phyloP scores from a whole-genome alignment of 2,329 filamentous ascomycete genomes.

The Elsinoe ampelina region DNA sequence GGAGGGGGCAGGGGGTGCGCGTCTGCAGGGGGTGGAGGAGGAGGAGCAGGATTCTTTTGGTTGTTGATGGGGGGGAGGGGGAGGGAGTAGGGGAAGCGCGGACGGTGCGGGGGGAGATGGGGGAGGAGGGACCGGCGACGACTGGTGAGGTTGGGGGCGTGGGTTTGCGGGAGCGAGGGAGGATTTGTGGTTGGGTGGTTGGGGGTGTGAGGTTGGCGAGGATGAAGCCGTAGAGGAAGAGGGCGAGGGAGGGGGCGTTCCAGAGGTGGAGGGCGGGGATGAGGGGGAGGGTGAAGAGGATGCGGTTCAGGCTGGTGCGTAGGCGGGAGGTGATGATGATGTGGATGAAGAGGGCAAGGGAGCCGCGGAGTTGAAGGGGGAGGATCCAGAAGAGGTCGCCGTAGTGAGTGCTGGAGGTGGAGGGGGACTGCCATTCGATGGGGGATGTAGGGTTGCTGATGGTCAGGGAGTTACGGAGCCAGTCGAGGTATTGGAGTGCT shows the following conservation, averaged over 20 bases:
- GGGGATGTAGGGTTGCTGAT: background rate
- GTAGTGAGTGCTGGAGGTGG: conserved; percentile 43
- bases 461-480: background rate
- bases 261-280: background rate
- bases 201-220: background rate
- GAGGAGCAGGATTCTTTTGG: background rate
- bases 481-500: background rate
- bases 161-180: background rate
- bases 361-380: background rate
- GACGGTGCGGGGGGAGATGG: background rate
- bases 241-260: background rate
- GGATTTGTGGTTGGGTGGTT: background rate
- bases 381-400: conserved; percentile 38
- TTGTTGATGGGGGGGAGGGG: background rate
- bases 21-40: background rate
- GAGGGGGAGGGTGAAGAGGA: background rate
- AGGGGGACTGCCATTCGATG: background rate
- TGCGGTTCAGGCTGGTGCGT: background rate
- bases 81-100: too few species aligned
- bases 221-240: background rate
- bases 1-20: background rate
- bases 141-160: background rate
- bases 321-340: background rate
- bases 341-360: background rate
- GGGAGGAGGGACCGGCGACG: background rate